Conservation (phyloP, 1,139 yeast genomes). For the Geotrichum europaeum region DNA sequence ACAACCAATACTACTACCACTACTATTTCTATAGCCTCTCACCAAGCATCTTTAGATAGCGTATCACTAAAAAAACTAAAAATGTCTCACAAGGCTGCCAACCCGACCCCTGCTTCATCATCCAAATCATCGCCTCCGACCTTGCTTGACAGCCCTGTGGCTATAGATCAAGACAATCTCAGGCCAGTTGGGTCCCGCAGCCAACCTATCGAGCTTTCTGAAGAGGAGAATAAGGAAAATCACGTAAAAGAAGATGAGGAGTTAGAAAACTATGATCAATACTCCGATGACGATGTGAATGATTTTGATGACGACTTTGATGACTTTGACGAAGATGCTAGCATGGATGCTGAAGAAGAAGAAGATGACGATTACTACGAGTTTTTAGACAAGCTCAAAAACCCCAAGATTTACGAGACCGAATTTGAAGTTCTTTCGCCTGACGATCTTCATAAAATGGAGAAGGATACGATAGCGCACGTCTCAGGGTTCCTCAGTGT, state of each 20-base stretch:
- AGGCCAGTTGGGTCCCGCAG: not conserved
- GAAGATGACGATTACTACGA: slow-evolving; percentile 15
- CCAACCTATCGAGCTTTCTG: not conserved
- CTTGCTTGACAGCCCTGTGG: slow-evolving; percentile 6
- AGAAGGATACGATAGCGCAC: slow-evolving; percentile 27
- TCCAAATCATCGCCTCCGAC: not conserved
- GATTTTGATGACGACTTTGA: slow-evolving; percentile 14
- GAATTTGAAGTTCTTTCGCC: slow-evolving; percentile 29
- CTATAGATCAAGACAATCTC: not conserved
- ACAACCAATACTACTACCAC: not conserved
- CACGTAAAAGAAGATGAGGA: slow-evolving; percentile 6
- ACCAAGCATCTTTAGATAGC: not conserved
- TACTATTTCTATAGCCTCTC: not conserved
- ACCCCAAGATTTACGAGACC: slow-evolving; percentile 25
- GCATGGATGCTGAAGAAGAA: slow-evolving; percentile 5
- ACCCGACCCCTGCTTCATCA: not conserved
- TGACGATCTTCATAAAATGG: slow-evolving; percentile 29
- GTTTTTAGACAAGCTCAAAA: slow-evolving; percentile 7
- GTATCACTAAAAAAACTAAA: not conserved
- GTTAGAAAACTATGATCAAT: slow-evolving; percentile 1
- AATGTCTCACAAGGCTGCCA: not conserved
- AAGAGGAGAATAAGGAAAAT: slow-evolving; percentile 3
- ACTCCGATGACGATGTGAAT: slow-evolving; percentile 6
- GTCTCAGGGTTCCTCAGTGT: slow-evolving; percentile 35
- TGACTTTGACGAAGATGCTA: slow-evolving; percentile 10